Percentiles rank a stretch among this genome's conserved stretches.
phyloP scores from a whole-genome alignment of 192 early-diverging fungal species.

The Dissophora globulifera region DNA sequence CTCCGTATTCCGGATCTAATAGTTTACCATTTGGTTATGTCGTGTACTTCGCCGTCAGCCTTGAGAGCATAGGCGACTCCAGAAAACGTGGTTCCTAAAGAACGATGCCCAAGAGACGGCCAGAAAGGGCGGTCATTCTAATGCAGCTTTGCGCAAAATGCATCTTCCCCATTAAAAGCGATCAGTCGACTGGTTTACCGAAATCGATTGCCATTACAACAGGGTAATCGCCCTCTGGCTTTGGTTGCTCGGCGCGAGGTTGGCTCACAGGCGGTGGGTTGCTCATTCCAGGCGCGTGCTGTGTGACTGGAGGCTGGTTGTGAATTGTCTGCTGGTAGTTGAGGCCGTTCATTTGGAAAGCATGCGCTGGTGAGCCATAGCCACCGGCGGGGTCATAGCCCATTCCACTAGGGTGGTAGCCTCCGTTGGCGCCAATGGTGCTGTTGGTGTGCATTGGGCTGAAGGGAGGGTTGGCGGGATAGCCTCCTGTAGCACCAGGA shows the following conservation, averaged over 20 bases:
- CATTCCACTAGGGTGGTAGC: not conserved
- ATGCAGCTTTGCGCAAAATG: no score
- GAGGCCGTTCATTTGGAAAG: conserved; percentile 10
- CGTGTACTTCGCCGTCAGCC: conserved; percentile 57
- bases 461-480: conserved; percentile 21
- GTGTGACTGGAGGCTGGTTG: conserved; percentile 12
- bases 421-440: not conserved
- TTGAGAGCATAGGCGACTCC: conserved; percentile 60
- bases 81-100: conserved; percentile 60
- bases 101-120: not conserved
- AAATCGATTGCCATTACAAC: conserved; percentile 64
- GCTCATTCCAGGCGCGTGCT: conserved; percentile 4
- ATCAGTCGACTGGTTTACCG: no score
- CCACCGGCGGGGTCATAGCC: not conserved
- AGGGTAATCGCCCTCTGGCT: conserved; percentile 52
- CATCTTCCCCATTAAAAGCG: no score
- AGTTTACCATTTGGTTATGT: conserved; percentile 60
- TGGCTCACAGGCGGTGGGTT: not conserved
- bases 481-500: not conserved
- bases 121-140: not conserved
- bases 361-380: conserved; percentile 2
- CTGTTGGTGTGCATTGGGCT: conserved; percentile 17
- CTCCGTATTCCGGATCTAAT: not conserved
- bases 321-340: conserved; percentile 27
- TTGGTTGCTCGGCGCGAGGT: conserved; percentile 17